Evolutionary conservation across 1,284 basidiomycete species (phyloP).

Genomic region (Leccinum cinnamomeum): DNA sequence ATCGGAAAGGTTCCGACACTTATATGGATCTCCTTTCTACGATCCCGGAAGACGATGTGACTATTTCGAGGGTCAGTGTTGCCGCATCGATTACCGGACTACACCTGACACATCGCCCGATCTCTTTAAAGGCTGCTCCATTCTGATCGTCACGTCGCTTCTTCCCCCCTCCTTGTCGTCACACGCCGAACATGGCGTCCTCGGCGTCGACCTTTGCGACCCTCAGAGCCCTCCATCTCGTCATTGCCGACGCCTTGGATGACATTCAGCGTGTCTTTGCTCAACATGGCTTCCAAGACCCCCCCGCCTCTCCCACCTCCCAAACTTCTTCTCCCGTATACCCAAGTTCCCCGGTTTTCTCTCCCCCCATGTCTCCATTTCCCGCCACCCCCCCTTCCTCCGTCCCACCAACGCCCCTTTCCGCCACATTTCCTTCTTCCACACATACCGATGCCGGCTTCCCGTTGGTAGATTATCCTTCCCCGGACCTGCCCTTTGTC

Average conservation of each 20-base stretch:
- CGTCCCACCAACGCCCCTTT: conserved; percentile 32
- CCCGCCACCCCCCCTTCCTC: conserved; percentile 31
- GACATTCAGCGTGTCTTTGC: conserved; percentile 64
- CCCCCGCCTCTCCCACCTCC: conserved; percentile 14
- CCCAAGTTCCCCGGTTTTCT: conserved; percentile 18
- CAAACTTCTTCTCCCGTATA: conserved; percentile 23
- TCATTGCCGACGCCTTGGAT: conserved; percentile 66
- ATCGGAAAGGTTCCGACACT: conserved; percentile 24
- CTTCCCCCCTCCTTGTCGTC: conserved; percentile 10
- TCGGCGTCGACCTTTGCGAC: conserved; percentile 52
- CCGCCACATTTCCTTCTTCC: conserved; percentile 23
- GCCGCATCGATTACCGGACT: neutral
- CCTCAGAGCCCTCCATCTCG: conserved; percentile 60
- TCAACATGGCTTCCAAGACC: conserved; percentile 8
- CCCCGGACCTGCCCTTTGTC: conserved; percentile 51
- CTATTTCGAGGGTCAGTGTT: conserved; percentile 19
- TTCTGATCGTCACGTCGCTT: conserved; percentile 5
- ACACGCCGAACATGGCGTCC: conserved; percentile 21
- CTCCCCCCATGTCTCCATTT: conserved; percentile 19
- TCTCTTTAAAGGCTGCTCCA: conserved; percentile 21
- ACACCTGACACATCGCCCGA: conserved; percentile 2
- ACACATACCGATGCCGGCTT: neutral
- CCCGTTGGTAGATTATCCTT: conserved; percentile 54
- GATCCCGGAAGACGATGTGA: conserved; percentile 15
- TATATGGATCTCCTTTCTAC: conserved; percentile 14